Base-by-base conservation (phyloP, 352 stramenopile species). In the Hyaloperonospora arabidopsidis region DNA sequence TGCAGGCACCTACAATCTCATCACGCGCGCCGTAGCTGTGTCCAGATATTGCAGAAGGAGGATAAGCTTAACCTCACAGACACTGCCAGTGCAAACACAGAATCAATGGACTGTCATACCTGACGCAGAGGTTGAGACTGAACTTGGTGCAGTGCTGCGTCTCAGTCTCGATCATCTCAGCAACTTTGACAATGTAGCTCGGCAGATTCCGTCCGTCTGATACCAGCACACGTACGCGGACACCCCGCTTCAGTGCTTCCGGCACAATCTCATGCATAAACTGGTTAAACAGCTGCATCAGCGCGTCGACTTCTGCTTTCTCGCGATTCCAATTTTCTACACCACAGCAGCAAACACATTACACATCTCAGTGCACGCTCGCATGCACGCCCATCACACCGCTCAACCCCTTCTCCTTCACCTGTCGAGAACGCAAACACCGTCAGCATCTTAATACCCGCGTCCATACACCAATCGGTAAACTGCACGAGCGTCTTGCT, bases 371-470 rank as follows among this genome's bases (percentile, higher is more conserved):
- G 4, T 4, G 8, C 4, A 32, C 25, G 25, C 19, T 22, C n/a
- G 2, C 38, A 44, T 14, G 1, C 38, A 44, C 38, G 2, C 19
- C 54, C 60, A 21, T 22, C 15, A 23, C 40, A 25, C 39, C 28
- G 25, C 14, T 29, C 12, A 6, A 29, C 7, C 12, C 36, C 4
- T 0, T 17, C 0, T 13, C 41, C 32, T 43, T 25, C 55, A 87
- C 76, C 90, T 14, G 92, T 97, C 13, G 88, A 97, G 67, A 98
- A 98, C 7, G 87, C 94, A 65, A 96, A 98, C 3, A 98, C 73
- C 10, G 94, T 98, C 19, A 98, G 74, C 40, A 93, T 76, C 46
- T 92, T 58, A 29, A 98, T 77, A 13, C 82, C 86, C 0, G 80
- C 70, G 14, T 90, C 85, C n/a, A 97, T 90, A 60, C 95, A 98